Conservation (phyloP, 345 rosid genomes). For the Syzygium aromaticum region DNA sequence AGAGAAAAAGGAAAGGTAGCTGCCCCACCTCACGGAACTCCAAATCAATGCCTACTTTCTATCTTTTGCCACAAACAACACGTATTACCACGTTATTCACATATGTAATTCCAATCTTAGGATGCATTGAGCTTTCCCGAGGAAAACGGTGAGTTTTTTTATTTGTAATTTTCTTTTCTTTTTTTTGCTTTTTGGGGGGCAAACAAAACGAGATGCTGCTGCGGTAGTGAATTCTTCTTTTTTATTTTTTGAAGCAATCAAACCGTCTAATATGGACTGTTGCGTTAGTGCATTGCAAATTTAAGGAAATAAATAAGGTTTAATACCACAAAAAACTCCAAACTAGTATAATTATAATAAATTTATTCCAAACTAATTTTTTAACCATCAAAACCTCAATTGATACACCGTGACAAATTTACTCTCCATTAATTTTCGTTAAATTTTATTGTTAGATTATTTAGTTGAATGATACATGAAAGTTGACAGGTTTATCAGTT, state of each 20-base stretch:
- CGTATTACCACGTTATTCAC: background rate
- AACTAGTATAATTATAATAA: too few relatives aligned
- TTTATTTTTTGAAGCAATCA: background rate
- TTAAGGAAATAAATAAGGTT: background rate
- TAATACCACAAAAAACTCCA: too few relatives aligned
- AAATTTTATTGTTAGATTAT: too few relatives aligned
- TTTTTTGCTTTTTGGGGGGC: background rate
- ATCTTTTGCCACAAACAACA: background rate
- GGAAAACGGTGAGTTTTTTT: background rate
- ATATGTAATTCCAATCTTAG: background rate
- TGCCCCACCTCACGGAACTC: background rate
- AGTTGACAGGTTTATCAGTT: too few relatives aligned
- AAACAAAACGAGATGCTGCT: background rate
- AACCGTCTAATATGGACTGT: background rate
- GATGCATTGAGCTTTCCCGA: background rate
- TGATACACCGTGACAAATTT: too few relatives aligned
- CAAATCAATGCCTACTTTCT: background rate
- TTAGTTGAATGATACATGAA: too few relatives aligned
- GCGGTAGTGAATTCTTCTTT: background rate
- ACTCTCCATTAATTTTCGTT: too few relatives aligned
- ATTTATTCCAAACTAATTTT: too few relatives aligned
- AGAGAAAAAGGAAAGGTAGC: background rate
- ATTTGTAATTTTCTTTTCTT: background rate
- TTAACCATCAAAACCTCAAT: too few relatives aligned
- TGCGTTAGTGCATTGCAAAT: background rate